Conservation (phyloP, 495 filamentous ascomycete genomes). For the Penicillium soppii region DNA sequence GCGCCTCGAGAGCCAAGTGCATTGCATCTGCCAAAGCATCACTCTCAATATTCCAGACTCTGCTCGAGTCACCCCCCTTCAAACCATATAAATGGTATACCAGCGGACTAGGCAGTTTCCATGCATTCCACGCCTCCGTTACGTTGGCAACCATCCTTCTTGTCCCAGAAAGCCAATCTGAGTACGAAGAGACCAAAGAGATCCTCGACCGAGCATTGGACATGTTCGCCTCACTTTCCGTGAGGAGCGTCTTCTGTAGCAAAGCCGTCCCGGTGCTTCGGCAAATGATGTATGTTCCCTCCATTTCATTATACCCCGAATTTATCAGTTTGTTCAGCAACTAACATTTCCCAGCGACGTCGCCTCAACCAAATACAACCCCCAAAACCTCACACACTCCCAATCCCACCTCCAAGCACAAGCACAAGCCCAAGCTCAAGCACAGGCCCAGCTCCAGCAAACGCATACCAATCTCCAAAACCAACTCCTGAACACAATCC, state of each 20-base stretch:
- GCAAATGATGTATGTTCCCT: slow-evolving; percentile 36
- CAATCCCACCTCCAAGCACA: slow-evolving; percentile 7
- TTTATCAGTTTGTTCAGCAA: neutral
- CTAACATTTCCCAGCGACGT: slow-evolving; percentile 16
- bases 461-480: neutral
- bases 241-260: slow-evolving; percentile 42
- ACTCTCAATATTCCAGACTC: slow-evolving; percentile 38
- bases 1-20: slow-evolving; percentile 39
- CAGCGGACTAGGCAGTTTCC: slow-evolving; percentile 42
- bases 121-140: slow-evolving; percentile 40
- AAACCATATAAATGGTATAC: slow-evolving; percentile 48
- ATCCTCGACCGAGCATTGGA: slow-evolving; percentile 33
- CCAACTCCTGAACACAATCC: slow-evolving; percentile 1
- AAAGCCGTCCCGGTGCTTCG: slow-evolving; percentile 40
- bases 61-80: slow-evolving; percentile 36
- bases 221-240: slow-evolving; percentile 38
- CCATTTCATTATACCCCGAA: neutral
- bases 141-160: slow-evolving; percentile 31
- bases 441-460: slow-evolving; percentile 2
- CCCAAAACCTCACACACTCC: slow-evolving; percentile 12
- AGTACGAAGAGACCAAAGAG: slow-evolving; percentile 34
- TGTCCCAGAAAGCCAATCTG: slow-evolving; percentile 31
- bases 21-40: slow-evolving; percentile 42
- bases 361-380: slow-evolving; percentile 8
- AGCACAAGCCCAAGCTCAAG: slow-evolving; percentile 1